Evolutionary conservation across 768 basidiomycete species (phyloP), one percentile per base, ranked within the genome.

Genomic region (Butyriboletus loyo): DNA sequence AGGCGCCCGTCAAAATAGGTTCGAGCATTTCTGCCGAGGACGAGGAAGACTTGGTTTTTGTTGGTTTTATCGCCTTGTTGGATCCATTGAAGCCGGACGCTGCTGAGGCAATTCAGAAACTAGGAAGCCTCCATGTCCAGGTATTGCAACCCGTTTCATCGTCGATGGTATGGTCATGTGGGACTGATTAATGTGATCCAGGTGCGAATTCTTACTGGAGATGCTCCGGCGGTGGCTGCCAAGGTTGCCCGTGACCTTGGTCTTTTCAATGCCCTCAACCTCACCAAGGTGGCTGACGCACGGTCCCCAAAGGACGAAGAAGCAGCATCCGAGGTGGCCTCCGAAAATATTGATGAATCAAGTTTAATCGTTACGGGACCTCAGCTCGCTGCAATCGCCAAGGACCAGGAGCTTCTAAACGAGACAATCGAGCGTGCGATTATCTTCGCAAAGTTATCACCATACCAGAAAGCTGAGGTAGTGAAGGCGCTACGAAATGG

Each of bases 201-300:
- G 69, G 65, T 67, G 11, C 69, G 68, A 42, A 73, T 71, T 53
- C 70, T 71, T 32, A 71, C 70, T 2, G 72, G 70, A 31, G 70
- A 71, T 42, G 61, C 52, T 24, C 65, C 72, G 19, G 65, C 70
- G 3, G 68, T 73, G 5, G 70, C 70, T 35, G 69, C 69, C 46
- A 73, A 71, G 54, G 72, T 72, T 34, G 72, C 70, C 11, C 72
- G 69, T 34, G 70, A 72, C 38, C 65, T 72, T 38, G 71, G 71
- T 11, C 59, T 72, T 46, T 64, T 73, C 44, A 50, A 54, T 30
- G 19, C 58, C 27, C 5, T 57, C 47, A 67, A 67, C 38, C 47
- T 60, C 25, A 47, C 55, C 10, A 47, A 54, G 27, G 25, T 19
- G 2, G 17, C 45, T 4, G 37, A 41, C 19, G 22, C n/a, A 31